Evolutionary conservation across 2,329 filamentous ascomycete species (phyloP), one percentile per base, ranked within the genome.

Genomic region (Ilyonectria destructans): DNA sequence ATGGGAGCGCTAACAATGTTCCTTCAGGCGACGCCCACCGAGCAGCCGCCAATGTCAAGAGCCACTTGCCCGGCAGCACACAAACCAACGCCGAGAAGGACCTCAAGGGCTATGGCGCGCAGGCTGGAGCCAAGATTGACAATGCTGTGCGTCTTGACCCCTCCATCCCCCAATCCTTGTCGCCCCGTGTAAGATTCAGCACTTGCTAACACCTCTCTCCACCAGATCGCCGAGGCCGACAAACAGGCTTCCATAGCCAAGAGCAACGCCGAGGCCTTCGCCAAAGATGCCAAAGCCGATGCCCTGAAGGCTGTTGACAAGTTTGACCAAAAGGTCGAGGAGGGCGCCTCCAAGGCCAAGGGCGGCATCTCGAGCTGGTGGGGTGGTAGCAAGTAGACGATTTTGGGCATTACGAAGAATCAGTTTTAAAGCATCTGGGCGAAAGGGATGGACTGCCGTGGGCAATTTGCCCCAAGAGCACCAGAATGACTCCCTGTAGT

Each of bases 281-380:
- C 87, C 55, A 89, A 91, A 78, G 88, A 92, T 21, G 84, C 88
- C 67, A 88, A 92, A 73, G 88, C 90, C 46, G 87, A 91, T 68
- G 83, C 91, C 35, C 82, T 92, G 75, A 89, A 91, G 79, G 93
- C 94, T 77, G 90, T 96, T 58, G 92, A 98, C 82, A 89, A 92
- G 80, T 91, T 95, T 76, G 95, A 97, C 83, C 89, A 90, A 77
- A 95, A 90, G 73, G 92, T 97, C 59, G 93, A 95, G 85, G 86
- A 93, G 72, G 90, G 91, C 72, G 90, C 94, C 4, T 83, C 90
- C 58, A 92, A 97, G 85, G 93, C 94, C 51, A 97, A 97, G 90
- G 89, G 90, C 76, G 92, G 92, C 71, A 82, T 97, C 76, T 93
- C 92, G 48, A 89, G 92, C 80, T 98, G 95, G 95, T 97, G 98